Evolutionary conservation across 352 stramenopile genomes (phyloP).

Genomic region (Globisporangium perplexum): DNA sequence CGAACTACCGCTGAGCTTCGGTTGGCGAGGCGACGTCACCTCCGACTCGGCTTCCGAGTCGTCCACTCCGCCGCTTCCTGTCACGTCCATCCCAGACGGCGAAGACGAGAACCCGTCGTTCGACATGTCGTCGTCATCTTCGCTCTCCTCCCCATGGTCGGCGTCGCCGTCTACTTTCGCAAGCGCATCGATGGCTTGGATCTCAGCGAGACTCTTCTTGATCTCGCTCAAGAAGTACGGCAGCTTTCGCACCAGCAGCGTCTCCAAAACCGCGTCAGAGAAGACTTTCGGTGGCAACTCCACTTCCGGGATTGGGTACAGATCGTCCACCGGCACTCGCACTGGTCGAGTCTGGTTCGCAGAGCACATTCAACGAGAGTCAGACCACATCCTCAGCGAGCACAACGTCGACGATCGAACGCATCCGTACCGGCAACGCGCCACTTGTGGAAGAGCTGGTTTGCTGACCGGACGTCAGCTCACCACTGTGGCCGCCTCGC

Average conservation of each 20-base stretch:
- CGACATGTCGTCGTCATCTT: constrained; percentile 84
- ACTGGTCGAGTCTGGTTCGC: constrained; percentile 54
- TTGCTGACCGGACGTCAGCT: constrained; percentile 24
- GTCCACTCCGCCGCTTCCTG: constrained; percentile 26
- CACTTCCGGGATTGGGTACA: constrained; percentile 71
- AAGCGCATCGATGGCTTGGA: constrained; percentile 39
- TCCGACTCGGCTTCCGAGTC: constrained; percentile 65
- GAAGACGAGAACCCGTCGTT: constrained; percentile 73
- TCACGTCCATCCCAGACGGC: constrained; percentile 59
- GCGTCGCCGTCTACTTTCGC: constrained; percentile 28
- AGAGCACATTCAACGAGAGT: background rate
- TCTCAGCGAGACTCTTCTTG: constrained; percentile 57
- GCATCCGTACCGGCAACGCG: constrained; percentile 37
- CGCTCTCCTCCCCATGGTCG: constrained; percentile 44
- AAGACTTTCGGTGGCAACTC: constrained; percentile 64
- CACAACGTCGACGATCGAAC: background rate
- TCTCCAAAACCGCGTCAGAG: constrained; percentile 58
- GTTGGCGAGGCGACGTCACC: constrained; percentile 20
- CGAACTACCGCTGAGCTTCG: constrained; percentile 9
- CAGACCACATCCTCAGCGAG: background rate
- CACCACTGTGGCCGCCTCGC: constrained; percentile 31
- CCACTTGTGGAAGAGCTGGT: constrained; percentile 21
- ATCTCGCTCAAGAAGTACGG: constrained; percentile 76
- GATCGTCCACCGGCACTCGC: constrained; percentile 78
- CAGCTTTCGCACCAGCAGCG: constrained; percentile 65